Evolutionary conservation across 202 grass and related monocot species (phyloP), one percentile per base, ranked within the genome.

Genomic region (Panicum hallii): DNA sequence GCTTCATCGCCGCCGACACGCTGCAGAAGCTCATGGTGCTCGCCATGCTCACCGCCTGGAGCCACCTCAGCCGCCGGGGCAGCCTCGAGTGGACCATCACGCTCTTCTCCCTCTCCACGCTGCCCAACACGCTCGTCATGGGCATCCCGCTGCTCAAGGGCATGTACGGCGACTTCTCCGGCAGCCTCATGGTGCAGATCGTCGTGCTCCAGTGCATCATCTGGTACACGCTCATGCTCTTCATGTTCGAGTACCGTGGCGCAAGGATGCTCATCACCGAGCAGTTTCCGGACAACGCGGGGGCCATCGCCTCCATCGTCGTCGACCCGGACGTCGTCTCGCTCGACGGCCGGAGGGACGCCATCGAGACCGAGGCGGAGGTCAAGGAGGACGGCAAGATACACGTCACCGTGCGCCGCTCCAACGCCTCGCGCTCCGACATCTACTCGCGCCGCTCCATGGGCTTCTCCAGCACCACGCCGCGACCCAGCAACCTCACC

Each of bases 51-150:
- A 89, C 91, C 1, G 91, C 88, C 7, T 99, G 97, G 97, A 86
- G 88, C 90, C 78, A 94, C 74, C 88, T 96, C 58, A 91, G 86
- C 77, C 44, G 84, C 8, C 48, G 52, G 8, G 97, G 97, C 63
- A 84, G 75, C 84, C 93, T 99, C 11, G 97, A 99, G 88, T 99
- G 97, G 97, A 99, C 93, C 82, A 99, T 99, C 86, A 99, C 97
- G 26, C 86, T 99, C 79, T 99, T 99, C 93, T 96, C 97, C 14
- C 93, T 99, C 57, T 96, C 97, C 84, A 96, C 97, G 41, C 91
- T 99, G 0, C 97, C 97, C 84, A 99, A 99, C 93, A 99, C 97
- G 10, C 97, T 99, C 32, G 97, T 99, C 67, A 99, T 99, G 97
- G 97, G 97, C 38, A 99, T 99, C 71, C 97, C 97, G 6, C 62